Percentiles rank a stretch among this genome's conserved stretches.
phyloP scores from a whole-genome alignment of 2,329 filamentous ascomycete species.

The Aquanectria penicillioides region DNA sequence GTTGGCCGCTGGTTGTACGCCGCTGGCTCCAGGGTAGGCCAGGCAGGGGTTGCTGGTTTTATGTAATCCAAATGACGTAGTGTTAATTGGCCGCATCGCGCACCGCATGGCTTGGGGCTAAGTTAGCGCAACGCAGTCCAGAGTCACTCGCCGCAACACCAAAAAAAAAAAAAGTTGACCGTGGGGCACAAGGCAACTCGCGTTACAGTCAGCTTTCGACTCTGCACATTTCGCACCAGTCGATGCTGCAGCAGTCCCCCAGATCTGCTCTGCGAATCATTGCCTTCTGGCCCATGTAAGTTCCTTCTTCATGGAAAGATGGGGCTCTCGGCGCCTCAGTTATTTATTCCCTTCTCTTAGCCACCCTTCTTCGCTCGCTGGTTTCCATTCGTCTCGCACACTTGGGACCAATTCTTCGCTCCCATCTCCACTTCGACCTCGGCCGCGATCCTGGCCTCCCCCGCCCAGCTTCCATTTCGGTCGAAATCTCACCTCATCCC shows the following conservation, averaged over 20 bases:
- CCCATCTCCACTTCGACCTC: neutral
- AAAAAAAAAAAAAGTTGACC: constrained; percentile 22
- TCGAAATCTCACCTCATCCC: neutral
- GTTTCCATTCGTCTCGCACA: too few species aligned
- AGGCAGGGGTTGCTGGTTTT: neutral
- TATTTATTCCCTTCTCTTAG: constrained; percentile 29
- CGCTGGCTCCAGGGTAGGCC: constrained; percentile 7
- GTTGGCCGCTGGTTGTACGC: too few species aligned
- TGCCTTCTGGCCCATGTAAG: constrained; percentile 3
- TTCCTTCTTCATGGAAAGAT: constrained; percentile 44
- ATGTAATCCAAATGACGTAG: constrained; percentile 22
- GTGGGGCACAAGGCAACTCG: constrained; percentile 12
- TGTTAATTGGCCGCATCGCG: constrained; percentile 11
- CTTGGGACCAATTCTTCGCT: constrained; percentile 1
- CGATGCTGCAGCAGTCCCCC: too few species aligned
- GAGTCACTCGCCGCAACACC: constrained; percentile 28
- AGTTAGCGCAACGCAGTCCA: too few species aligned
- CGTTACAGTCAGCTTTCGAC: neutral
- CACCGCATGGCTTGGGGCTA: neutral
- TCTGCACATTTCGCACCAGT: neutral
- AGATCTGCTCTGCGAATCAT: too few species aligned
- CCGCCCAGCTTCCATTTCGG: neutral
- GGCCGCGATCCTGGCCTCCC: neutral
- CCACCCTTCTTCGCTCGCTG: neutral
- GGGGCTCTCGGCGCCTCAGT: constrained; percentile 35